Evolutionary conservation across 257 asterid species (phyloP).

Genomic region (Coffea canephora): DNA sequence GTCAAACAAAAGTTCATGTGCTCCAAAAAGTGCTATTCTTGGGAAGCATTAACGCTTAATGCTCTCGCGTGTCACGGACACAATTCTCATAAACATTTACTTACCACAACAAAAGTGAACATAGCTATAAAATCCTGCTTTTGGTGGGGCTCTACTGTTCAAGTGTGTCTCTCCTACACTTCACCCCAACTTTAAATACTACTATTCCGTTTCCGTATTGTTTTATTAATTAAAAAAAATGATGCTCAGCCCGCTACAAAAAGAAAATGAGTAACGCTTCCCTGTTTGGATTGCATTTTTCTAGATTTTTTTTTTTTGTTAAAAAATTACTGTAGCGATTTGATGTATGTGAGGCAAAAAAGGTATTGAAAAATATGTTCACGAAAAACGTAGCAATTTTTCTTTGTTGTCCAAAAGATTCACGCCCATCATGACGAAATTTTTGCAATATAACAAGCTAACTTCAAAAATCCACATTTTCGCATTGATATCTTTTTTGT

Average conservation of each 20-base stretch:
- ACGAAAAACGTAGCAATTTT: too few species aligned
- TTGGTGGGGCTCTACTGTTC: slow-evolving; percentile 16
- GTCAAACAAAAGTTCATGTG: slow-evolving; percentile 16
- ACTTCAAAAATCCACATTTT: neutral
- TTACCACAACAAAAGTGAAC: slow-evolving; percentile 3
- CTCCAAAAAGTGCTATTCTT: slow-evolving; percentile 1
- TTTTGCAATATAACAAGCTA: neutral
- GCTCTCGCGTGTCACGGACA: slow-evolving; percentile 3
- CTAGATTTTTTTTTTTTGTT: too few species aligned
- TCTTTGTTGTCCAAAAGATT: neutral
- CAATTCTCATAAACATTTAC: neutral
- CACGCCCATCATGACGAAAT: neutral
- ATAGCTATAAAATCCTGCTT: slow-evolving; percentile 4
- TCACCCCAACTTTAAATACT: too few species aligned
- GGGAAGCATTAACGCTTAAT: neutral
- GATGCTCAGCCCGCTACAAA: neutral
- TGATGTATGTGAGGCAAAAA: too few species aligned
- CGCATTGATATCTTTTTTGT: too few species aligned
- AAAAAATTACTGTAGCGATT: too few species aligned
- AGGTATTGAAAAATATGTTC: too few species aligned
- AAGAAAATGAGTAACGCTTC: neutral
- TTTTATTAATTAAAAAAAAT: neutral
- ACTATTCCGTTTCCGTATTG: neutral
- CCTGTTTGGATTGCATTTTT: too few species aligned
- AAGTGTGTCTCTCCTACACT: slow-evolving; percentile 1